Evolutionary conservation across 2,329 filamentous ascomycete genomes (phyloP).

Genomic region (Onygena corvina): DNA sequence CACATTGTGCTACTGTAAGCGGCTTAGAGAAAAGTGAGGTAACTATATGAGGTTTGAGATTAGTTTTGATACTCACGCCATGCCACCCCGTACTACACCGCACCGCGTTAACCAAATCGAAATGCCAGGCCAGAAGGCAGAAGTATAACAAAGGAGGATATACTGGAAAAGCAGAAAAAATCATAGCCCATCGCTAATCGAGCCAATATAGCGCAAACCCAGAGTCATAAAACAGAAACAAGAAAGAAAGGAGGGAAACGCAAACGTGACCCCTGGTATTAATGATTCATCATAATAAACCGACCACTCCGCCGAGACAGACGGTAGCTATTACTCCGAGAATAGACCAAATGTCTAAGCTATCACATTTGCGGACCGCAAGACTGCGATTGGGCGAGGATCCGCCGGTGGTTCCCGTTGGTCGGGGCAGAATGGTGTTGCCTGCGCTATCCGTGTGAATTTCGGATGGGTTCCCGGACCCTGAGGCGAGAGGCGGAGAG

Average conservation of each 20-base stretch:
- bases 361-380: neutral
- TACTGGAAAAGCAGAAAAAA: neutral
- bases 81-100: no score
- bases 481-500: neutral
- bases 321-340: neutral
- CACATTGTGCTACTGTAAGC: no score
- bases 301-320: neutral
- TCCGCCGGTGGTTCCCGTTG: neutral
- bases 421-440: neutral
- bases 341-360: neutral
- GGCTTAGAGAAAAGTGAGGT: no score
- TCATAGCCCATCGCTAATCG: neutral
- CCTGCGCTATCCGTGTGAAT: neutral
- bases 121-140: no score
- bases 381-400: neutral
- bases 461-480: neutral
- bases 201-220: neutral
- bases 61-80: no score
- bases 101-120: no score
- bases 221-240: neutral
- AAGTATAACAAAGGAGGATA: no score
- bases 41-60: no score
- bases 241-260: neutral
- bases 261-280: no score
- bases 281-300: conserved; percentile 1